Conservation (phyloP, 2,329 filamentous ascomycete genomes). For the Sporothrix inflata region DNA sequence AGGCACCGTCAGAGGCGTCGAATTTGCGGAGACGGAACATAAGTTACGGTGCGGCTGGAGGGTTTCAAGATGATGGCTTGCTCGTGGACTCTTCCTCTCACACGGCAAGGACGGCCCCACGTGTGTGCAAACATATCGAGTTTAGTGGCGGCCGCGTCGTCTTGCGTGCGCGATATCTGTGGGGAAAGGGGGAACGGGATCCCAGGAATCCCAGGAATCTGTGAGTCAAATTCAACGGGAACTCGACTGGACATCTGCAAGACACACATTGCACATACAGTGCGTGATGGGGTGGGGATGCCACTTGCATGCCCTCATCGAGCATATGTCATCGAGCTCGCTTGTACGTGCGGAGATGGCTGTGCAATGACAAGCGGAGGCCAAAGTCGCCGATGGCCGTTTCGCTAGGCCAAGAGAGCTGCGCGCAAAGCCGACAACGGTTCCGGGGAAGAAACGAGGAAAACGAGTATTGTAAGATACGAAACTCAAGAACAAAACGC, state of each 20-base stretch:
- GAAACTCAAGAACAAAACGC: neutral
- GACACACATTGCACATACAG: neutral
- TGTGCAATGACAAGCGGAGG: neutral
- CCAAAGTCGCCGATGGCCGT: constrained; percentile 15
- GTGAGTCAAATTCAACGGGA: neutral
- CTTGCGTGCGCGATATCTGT: neutral
- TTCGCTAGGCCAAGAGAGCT: neutral
- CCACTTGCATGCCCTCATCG: neutral
- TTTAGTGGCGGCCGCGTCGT: neutral
- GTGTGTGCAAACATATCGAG: neutral
- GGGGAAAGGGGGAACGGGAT: neutral
- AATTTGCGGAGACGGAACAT: neutral
- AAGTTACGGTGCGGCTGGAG: neutral
- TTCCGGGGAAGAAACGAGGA: neutral
- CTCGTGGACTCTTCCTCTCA: neutral
- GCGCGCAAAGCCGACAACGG: constrained; percentile 13
- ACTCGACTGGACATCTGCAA: neutral
- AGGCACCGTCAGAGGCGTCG: neutral
- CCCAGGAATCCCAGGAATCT: too few relatives aligned
- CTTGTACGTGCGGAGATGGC: neutral
- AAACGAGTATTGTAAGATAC: too few relatives aligned
- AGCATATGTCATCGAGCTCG: neutral
- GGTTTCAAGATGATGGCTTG: neutral
- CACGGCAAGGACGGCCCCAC: constrained; percentile 16
- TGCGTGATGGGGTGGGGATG: neutral